Evolutionary conservation across 2,329 filamentous ascomycete genomes (phyloP), one percentile per base, ranked within the genome.

Genomic region (Byssothecium circinans): DNA sequence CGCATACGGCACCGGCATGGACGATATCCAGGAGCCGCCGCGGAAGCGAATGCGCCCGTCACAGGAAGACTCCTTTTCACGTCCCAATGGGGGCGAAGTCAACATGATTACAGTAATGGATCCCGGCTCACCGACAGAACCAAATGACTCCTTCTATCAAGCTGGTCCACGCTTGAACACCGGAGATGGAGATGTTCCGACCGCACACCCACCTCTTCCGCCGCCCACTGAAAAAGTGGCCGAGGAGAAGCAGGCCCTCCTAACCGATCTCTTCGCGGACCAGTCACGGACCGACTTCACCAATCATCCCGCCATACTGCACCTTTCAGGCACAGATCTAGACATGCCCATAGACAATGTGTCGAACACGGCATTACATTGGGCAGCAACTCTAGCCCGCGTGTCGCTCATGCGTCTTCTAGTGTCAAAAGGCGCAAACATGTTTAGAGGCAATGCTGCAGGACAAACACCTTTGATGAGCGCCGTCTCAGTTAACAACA

Each of bases 381-480:
- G 94, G 94, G 94, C 94, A 2, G 91, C 94, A 4, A 96, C 94
- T 4, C 78, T 99, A 38, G 91, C 91, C 2, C 87, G 92, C 14
- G 86, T 95, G 67, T 82, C 88, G 1, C 78, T 99, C 5, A 78
- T 97, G 47, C 85, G 88, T 44, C 81, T 91, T 0, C 79, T 99
- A 10, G 88, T 97, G 45, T 80, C 84, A 4, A 87, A 87, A 38
- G 94, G 94, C 1, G 91, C 92, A 1, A 95, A 86, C 57, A 90
- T 95, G 38, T 89, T 86, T 67, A 83, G 94, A 23, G 87, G 95
- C 1, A 99, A 97, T 63, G 85, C 86, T 19, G 87, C 87, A 1
- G 94, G 94, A 12, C 91, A 97, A 70, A 96, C 91, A 0, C 89
- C 94, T 0, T 74, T 99, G 35, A 96, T 97, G 81, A 87, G 92